Conservation (phyloP, 2,329 filamentous ascomycete genomes). For the Fusarium multiceps region DNA sequence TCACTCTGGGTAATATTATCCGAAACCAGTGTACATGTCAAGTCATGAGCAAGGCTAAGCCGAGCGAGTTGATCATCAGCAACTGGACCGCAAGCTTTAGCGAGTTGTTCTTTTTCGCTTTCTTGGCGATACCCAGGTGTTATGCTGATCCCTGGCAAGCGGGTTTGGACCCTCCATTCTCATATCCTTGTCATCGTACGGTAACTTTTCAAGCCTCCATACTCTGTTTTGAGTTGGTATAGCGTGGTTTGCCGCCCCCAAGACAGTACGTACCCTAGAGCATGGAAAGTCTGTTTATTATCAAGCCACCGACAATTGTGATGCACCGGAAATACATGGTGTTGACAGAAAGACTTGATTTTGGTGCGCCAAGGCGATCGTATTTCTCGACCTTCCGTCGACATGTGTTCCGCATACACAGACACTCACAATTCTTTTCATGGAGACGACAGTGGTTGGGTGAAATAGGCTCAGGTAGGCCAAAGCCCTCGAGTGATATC, state of each 20-base stretch:
- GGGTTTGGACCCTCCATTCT: conserved; percentile 32
- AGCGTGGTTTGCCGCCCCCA: conserved; percentile 17
- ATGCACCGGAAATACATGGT: conserved; percentile 12
- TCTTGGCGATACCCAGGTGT: conserved; percentile 41
- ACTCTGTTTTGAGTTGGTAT: conserved; percentile 34
- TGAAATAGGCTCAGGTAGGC: neutral
- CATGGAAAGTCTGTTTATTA: conserved; percentile 17
- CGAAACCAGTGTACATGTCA: neutral
- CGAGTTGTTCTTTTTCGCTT: conserved; percentile 47
- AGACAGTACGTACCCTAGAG: conserved; percentile 20
- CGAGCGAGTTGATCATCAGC: conserved; percentile 23
- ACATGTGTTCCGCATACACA: neutral
- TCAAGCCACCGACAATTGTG: conserved; percentile 25
- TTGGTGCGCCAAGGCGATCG: neutral
- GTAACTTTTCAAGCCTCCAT: conserved; percentile 22
- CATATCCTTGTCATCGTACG: conserved; percentile 27
- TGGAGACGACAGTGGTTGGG: neutral
- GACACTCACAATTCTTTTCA: neutral
- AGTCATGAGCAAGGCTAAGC: conserved; percentile 1
- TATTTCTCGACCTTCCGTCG: neutral
- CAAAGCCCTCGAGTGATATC: neutral
- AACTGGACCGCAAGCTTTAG: conserved; percentile 31
- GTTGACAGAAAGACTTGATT: conserved; percentile 17
- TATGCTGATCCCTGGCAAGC: conserved; percentile 35
- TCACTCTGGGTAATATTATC: neutral